A percentile compares a stretch with the other conserved stretches of the same genome.
These are phyloP conservation scores for Angophora floribunda DNA, from an alignment of 345 rosid genomes.

Conservation along the genomic window DNA sequence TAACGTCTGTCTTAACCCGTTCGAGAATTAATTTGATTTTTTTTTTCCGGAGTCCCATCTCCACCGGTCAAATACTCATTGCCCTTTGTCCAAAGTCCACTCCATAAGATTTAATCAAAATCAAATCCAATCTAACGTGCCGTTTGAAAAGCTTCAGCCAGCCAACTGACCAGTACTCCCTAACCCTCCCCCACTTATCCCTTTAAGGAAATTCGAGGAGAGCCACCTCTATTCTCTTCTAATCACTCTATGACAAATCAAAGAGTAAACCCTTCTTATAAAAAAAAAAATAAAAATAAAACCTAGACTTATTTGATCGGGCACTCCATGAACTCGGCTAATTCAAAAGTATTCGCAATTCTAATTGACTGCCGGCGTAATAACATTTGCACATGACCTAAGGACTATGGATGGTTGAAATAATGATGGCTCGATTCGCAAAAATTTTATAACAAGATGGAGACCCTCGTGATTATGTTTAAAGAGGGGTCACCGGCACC, in stretches of 20 bases:
- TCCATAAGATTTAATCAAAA: neutral
- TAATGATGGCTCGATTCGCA: neutral
- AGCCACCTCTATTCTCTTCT: neutral
- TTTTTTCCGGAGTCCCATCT: neutral
- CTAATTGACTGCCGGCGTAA: neutral
- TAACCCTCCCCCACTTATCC: neutral
- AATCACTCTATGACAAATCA: neutral
- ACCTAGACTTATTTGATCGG: neutral
- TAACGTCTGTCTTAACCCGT: neutral
- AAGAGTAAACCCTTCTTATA: neutral
- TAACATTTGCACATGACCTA: neutral
- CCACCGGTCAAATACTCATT: neutral
- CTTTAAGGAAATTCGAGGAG: neutral
- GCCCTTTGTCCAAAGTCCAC: neutral
- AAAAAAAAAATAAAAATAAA: too few species aligned
- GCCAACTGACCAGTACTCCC: neutral
- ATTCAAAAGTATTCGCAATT: neutral
- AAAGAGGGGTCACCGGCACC: neutral
- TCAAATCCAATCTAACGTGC: neutral
- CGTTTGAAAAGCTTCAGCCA: neutral
- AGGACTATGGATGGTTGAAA: neutral
- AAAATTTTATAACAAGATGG: neutral
- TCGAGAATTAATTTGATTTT: neutral
- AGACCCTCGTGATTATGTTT: neutral
- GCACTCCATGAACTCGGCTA: neutral